Evolutionary conservation across 2,329 filamentous ascomycete species (phyloP).

Genomic region (Talaromyces verruculosus): DNA sequence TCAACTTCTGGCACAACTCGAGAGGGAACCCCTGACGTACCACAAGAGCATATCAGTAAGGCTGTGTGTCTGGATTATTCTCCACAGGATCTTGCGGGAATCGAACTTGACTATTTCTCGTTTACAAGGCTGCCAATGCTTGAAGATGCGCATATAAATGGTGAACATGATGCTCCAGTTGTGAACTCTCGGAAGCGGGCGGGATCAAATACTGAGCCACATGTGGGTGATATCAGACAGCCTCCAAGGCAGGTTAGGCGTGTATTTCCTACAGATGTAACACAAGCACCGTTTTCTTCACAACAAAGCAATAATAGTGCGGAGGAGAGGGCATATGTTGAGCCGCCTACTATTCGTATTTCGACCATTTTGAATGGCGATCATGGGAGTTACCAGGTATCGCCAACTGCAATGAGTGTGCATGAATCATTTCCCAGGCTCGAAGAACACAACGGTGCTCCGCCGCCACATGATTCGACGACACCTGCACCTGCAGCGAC

Average conservation of each 20-base stretch:
- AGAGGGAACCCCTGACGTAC: neutral
- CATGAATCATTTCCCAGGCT: neutral
- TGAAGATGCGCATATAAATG: neutral
- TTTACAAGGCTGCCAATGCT: neutral
- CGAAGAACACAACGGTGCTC: neutral
- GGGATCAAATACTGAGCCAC: slow-evolving; percentile 1
- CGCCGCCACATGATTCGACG: neutral
- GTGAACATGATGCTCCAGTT: neutral
- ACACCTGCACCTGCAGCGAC: neutral
- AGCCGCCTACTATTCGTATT: slow-evolving; percentile 1
- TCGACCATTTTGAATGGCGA: neutral
- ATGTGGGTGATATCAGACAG: neutral
- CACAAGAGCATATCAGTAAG: neutral
- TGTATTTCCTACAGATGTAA: neutral
- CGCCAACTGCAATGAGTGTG: neutral
- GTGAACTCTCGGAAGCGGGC: neutral
- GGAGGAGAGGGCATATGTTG: neutral
- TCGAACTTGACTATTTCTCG: neutral
- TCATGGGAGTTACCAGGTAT: neutral
- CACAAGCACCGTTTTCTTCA: neutral
- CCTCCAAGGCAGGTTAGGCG: neutral
- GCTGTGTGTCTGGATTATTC: neutral
- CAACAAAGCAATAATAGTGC: neutral
- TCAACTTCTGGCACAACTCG: neutral
- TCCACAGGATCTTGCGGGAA: neutral